phyloP scores from a whole-genome alignment of 805 yeast species.

The Saturnispora quitensis region DNA sequence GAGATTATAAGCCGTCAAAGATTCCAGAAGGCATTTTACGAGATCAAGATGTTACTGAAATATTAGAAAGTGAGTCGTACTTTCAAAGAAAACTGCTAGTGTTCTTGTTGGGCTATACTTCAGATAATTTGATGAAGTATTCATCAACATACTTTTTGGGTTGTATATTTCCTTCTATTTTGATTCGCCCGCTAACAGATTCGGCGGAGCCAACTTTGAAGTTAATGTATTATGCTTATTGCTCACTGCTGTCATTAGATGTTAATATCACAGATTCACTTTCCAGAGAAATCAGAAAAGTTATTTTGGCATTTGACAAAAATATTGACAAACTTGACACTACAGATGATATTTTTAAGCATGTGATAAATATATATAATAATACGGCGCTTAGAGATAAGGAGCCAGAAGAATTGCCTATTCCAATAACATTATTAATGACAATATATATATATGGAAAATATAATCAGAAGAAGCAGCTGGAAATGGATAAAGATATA shows the following conservation, averaged over 20 bases:
- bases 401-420: slow-evolving; percentile 12
- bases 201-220: not conserved
- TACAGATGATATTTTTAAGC: slow-evolving; percentile 33
- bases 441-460: slow-evolving; percentile 20
- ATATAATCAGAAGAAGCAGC: slow-evolving; percentile 10
- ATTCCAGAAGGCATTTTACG: slow-evolving; percentile 29
- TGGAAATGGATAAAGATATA: slow-evolving; percentile 3
- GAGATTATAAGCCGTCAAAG: slow-evolving; percentile 45
- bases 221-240: slow-evolving; percentile 18
- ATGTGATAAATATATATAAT: slow-evolving; percentile 36
- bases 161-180: not conserved
- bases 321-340: slow-evolving; percentile 20
- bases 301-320: slow-evolving; percentile 34
- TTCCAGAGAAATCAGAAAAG: slow-evolving; percentile 26
- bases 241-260: slow-evolving; percentile 58
- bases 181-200: not conserved
- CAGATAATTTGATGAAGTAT: not conserved
- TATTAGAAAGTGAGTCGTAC: slow-evolving; percentile 46
- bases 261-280: slow-evolving; percentile 42
- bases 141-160: slow-evolving; percentile 1
- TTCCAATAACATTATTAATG: slow-evolving; percentile 4
- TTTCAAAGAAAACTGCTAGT: slow-evolving; percentile 60
- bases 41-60: slow-evolving; percentile 30
- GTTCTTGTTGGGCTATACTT: slow-evolving; percentile 29
- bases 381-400: slow-evolving; percentile 13